These are phyloP conservation scores for Prunus armeniaca DNA, from an alignment of 306 rosid genomes.

Conservation along the genomic window DNA sequence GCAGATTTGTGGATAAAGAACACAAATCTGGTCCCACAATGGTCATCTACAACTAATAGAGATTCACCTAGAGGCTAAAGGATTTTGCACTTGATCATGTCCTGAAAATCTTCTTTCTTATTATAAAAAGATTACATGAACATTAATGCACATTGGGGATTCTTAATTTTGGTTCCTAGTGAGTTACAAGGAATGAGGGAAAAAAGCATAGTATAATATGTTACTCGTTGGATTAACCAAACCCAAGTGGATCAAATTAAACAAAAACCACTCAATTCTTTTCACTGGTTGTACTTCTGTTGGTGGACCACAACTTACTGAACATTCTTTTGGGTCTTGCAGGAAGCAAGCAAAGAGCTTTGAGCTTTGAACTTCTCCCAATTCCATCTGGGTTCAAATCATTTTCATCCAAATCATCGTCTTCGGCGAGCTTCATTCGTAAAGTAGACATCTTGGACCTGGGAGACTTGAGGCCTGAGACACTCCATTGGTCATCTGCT, in stretches of 20 bases:
- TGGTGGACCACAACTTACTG: slow-evolving; percentile 82
- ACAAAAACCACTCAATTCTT: slow-evolving; percentile 63
- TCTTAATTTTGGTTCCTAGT: slow-evolving; percentile 53
- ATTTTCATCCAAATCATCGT: slow-evolving; percentile 62
- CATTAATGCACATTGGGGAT: slow-evolving; percentile 61
- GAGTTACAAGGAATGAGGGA: slow-evolving; percentile 46
- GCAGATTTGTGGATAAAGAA: slow-evolving; percentile 57
- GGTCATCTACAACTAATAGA: slow-evolving; percentile 59
- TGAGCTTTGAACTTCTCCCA: slow-evolving; percentile 56
- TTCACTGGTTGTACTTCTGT: slow-evolving; percentile 54
- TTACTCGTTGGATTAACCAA: slow-evolving; percentile 49
- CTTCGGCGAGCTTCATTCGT: slow-evolving; percentile 91
- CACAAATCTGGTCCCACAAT: slow-evolving; percentile 55
- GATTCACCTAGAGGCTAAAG: slow-evolving; percentile 28
- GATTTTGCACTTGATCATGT: slow-evolving; percentile 32
- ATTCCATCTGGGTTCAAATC: slow-evolving; percentile 47
- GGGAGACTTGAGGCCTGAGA: slow-evolving; percentile 81
- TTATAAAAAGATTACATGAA: slow-evolving; percentile 61
- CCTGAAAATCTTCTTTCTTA: slow-evolving; percentile 55
- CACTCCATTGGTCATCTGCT: slow-evolving; percentile 89
- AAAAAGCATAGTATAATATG: slow-evolving; percentile 37
- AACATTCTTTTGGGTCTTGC: slow-evolving; percentile 81
- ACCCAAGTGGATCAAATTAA: slow-evolving; percentile 25
- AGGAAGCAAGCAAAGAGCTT: slow-evolving; percentile 66
- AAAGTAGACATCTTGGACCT: slow-evolving; percentile 75